These are phyloP conservation scores for Aspergillus hancockii DNA, from an alignment of 495 filamentous ascomycete species.

Conservation along the genomic window DNA sequence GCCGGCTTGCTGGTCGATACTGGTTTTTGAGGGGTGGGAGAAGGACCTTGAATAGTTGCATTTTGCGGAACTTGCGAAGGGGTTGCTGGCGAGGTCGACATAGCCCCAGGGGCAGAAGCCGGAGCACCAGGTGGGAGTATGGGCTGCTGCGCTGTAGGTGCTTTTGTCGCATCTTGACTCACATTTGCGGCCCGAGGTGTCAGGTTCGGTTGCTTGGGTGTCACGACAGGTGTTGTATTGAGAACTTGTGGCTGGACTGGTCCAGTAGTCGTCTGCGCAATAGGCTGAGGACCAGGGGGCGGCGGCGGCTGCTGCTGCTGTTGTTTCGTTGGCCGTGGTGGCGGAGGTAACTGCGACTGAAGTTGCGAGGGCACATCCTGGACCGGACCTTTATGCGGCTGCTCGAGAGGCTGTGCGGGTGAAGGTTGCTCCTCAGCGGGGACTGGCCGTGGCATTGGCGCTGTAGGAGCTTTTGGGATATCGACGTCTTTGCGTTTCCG, in stretches of 20 bases:
- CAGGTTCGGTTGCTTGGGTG: slow-evolving; percentile 35
- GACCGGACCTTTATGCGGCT: slow-evolving; percentile 5
- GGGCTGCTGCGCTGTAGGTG: slow-evolving; percentile 24
- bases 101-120: slow-evolving; percentile 9
- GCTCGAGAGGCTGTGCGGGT: slow-evolving; percentile 15
- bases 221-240: slow-evolving; percentile 40
- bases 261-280: slow-evolving; percentile 28
- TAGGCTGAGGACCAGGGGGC: slow-evolving; percentile 14
- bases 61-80: slow-evolving; percentile 31
- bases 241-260: slow-evolving; percentile 29
- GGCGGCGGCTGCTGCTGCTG: slow-evolving; percentile 17
- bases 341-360: slow-evolving; percentile 1
- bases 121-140: slow-evolving; percentile 20
- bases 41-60: slow-evolving; percentile 19
- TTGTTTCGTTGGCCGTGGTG: slow-evolving; percentile 8
- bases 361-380: slow-evolving; percentile 10
- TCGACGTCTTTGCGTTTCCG: slow-evolving; percentile 14
- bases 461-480: slow-evolving; percentile 3
- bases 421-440: slow-evolving; percentile 1
- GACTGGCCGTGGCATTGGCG: slow-evolving; percentile 7
- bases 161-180: slow-evolving; percentile 21
- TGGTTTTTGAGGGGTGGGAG: slow-evolving; percentile 17
- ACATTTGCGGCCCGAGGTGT: slow-evolving; percentile 18
- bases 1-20: slow-evolving; percentile 13
- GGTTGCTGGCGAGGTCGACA: slow-evolving; percentile 9